phyloP scores from a whole-genome alignment of 1,284 basidiomycete genomes.

The Trichosporon sp. region DNA sequence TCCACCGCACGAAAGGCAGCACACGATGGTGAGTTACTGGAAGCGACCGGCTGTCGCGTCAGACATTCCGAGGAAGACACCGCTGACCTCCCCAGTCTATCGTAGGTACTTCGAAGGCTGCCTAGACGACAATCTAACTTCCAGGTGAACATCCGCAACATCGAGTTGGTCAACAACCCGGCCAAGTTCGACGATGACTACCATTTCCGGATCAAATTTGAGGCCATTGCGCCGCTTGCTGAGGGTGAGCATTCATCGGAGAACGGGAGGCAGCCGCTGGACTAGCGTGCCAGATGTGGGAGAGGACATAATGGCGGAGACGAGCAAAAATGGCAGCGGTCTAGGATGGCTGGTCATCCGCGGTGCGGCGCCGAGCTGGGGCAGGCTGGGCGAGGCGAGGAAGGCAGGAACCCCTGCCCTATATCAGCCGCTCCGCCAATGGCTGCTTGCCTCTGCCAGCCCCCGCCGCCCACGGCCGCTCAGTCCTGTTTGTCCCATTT shows the following conservation, averaged over 20 bases:
- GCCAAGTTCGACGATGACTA: conserved; percentile 86
- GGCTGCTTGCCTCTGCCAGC: neutral
- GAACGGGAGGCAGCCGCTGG: neutral
- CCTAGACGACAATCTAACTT: neutral
- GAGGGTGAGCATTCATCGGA: conserved; percentile 59
- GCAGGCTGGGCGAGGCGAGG: neutral
- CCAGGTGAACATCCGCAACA: conserved; percentile 51
- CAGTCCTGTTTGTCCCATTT: neutral
- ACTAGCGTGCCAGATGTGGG: neutral
- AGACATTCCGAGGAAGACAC: neutral
- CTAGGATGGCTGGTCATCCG: neutral
- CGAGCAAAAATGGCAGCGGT: neutral
- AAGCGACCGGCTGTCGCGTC: neutral
- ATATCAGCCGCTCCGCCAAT: neutral
- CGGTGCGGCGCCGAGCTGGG: neutral
- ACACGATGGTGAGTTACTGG: conserved; percentile 9
- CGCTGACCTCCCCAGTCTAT: conserved; percentile 30
- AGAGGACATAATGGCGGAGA: neutral
- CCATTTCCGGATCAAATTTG: conserved; percentile 93
- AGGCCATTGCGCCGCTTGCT: conserved; percentile 86
- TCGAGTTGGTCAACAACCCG: conserved; percentile 83
- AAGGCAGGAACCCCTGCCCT: neutral
- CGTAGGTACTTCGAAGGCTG: conserved; percentile 20
- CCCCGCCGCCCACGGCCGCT: neutral
- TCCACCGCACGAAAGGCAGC: neutral